Conservation (phyloP, 139 green algal species). For the Coccomyxa sp. region DNA sequence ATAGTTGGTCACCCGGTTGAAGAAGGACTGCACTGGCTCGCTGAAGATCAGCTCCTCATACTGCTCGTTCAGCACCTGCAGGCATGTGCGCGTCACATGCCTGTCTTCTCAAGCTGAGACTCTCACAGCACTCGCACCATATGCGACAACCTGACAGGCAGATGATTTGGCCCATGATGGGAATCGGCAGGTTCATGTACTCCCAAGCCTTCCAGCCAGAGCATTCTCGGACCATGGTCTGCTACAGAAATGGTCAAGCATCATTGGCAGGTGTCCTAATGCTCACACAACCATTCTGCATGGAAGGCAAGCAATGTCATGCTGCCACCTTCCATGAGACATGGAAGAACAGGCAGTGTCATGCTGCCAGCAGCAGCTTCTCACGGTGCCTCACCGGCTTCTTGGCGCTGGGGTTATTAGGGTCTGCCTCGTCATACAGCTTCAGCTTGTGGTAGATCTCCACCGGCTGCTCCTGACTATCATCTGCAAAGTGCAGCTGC, state of each 20-base stretch:
- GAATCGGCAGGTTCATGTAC: too few species aligned
- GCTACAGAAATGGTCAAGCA: too few species aligned
- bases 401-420: slow-evolving; percentile 41
- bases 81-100: too few species aligned
- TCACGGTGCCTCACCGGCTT: slow-evolving; percentile 54
- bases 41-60: slow-evolving; percentile 93
- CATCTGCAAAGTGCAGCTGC: slow-evolving; percentile 69
- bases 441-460: slow-evolving; percentile 77
- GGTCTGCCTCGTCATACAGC: slow-evolving; percentile 74
- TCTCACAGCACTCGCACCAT: background rate
- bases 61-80: slow-evolving; percentile 52
- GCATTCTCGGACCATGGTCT: too few species aligned
- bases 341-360: background rate
- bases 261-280: too few species aligned
- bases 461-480: slow-evolving; percentile 58
- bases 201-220: too few species aligned
- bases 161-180: too few species aligned
- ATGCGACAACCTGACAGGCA: too few species aligned
- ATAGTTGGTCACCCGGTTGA: slow-evolving; percentile 38
- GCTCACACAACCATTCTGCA: too few species aligned
- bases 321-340: background rate
- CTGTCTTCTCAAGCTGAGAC: background rate
- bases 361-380: background rate
- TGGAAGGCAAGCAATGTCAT: background rate
- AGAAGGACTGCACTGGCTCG: slow-evolving; percentile 76